phyloP scores from a whole-genome alignment of 1,284 basidiomycete species.

The Peniophora sp. region DNA sequence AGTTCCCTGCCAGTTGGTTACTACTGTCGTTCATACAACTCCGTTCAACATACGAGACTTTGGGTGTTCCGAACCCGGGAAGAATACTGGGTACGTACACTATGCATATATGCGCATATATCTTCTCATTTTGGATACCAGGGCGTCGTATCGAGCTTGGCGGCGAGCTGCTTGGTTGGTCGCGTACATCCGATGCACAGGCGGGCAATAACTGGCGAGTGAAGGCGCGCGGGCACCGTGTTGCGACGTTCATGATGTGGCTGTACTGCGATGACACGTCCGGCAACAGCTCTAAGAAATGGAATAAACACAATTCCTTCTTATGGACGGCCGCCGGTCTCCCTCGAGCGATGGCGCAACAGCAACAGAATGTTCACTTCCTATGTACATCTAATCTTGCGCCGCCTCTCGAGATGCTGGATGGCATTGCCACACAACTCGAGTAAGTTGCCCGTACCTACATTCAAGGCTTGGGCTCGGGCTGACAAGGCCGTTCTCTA shows the following conservation, averaged over 20 bases:
- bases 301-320: slow-evolving; percentile 36
- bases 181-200: background rate
- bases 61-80: too few species aligned
- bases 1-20: background rate
- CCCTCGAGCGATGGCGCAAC: slow-evolving; percentile 13
- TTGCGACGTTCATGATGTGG: slow-evolving; percentile 21
- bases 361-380: slow-evolving; percentile 28
- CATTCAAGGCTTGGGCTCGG: background rate
- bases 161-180: background rate
- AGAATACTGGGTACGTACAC: too few species aligned
- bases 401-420: slow-evolving; percentile 33
- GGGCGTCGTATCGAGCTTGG: background rate
- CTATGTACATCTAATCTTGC: slow-evolving; percentile 31
- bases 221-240: slow-evolving; percentile 9
- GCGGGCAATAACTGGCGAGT: slow-evolving; percentile 6
- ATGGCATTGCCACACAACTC: slow-evolving; percentile 23
- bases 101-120: background rate
- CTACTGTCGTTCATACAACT: too few species aligned
- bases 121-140: too few species aligned
- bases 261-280: slow-evolving; percentile 34
- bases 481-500: slow-evolving; percentile 15
- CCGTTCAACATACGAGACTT: too few species aligned
- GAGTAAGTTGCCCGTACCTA: slow-evolving; percentile 12
- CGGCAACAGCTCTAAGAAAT: slow-evolving; percentile 33
- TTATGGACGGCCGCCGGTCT: slow-evolving; percentile 26